These are phyloP conservation scores for Scenedesmus sp. DNA, from an alignment of 163 green algal species.

Conservation along the genomic window DNA sequence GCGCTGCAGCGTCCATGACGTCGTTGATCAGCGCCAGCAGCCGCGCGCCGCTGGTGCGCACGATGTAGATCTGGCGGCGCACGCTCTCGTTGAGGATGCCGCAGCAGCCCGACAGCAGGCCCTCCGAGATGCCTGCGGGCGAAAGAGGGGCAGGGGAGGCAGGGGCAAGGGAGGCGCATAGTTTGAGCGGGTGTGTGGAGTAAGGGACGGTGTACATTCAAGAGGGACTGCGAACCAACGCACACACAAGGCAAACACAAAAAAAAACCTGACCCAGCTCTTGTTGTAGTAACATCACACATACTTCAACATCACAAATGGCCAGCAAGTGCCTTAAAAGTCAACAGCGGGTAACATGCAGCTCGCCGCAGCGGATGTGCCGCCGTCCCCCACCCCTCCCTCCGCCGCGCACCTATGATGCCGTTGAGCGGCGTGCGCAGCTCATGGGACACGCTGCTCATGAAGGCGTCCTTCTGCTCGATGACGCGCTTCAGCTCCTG, in stretches of 20 bases:
- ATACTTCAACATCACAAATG: no score
- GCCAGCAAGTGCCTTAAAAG: no score
- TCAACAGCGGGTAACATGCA: not conserved
- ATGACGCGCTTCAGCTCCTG: slow-evolving; percentile 61
- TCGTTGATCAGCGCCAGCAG: slow-evolving; percentile 81
- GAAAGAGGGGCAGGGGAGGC: not conserved
- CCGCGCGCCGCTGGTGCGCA: slow-evolving; percentile 63
- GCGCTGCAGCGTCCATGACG: slow-evolving; percentile 79
- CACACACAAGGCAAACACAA: not conserved
- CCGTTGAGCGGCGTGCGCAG: slow-evolving; percentile 73
- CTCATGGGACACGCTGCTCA: slow-evolving; percentile 70
- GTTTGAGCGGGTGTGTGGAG: not conserved
- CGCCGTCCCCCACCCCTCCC: not conserved
- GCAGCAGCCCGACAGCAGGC: slow-evolving; percentile 65
- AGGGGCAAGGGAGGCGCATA: not conserved
- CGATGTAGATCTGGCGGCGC: slow-evolving; percentile 60
- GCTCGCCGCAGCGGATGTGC: not conserved
- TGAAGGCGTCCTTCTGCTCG: slow-evolving; percentile 74
- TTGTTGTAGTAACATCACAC: no score
- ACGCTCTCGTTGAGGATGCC: slow-evolving; percentile 61
- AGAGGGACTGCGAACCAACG: not conserved
- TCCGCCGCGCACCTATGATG: slow-evolving; percentile 66
- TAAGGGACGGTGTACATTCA: no score
- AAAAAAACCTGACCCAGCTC: no score
- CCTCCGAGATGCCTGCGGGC: slow-evolving; percentile 61